Evolutionary conservation across 306 rosid species (phyloP), one percentile per base, ranked within the genome.

Genomic region (Rubus idaeus): DNA sequence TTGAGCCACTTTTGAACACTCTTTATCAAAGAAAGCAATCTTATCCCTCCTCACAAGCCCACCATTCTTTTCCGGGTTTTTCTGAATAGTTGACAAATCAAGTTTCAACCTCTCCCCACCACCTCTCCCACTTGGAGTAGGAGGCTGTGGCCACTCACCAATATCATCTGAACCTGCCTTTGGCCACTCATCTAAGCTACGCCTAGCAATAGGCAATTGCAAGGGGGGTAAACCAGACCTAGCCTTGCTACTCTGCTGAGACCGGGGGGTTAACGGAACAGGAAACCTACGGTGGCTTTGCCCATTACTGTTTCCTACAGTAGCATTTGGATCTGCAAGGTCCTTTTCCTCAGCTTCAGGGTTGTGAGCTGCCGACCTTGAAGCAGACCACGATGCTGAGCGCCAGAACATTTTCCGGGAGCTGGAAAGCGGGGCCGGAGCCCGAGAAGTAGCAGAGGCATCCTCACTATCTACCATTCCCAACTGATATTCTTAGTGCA

Each of bases 121-220:
- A 42, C 89, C 91, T 75, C 87, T 83, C 39, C 96, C 96, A 40
- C 98, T 83, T 0, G 99, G 99, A 6, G 99, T 96, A 20, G 99
- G 92, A 63, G 98, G 96, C 47, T 88, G 97, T 0, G 90, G 90
- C 99, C 99, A 96, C 91, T 96, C 99, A 2, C 99, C 99, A 0
- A 96, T 93, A 70, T 96, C 99, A 1, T 96, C 99, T 0, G 97
- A 93, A 35, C 99, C 86, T 0, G 99, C 96, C 81, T 87, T 91
- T 11, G 99, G 99, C 99, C 99, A 96, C 87, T 96, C 99, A 8
- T 96, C 98, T 68, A 96, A 82, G 87, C 98, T 96, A 79, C 96
- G 86, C 49, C 94, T 90, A 78, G 99, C 97, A 74, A 96, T 90
- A n/a, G 98, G 88, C 18, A 96, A 78, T 10, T 92, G 98, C 69